phyloP scores from a whole-genome alignment of 768 basidiomycete genomes.

The Dioszegia hungarica region DNA sequence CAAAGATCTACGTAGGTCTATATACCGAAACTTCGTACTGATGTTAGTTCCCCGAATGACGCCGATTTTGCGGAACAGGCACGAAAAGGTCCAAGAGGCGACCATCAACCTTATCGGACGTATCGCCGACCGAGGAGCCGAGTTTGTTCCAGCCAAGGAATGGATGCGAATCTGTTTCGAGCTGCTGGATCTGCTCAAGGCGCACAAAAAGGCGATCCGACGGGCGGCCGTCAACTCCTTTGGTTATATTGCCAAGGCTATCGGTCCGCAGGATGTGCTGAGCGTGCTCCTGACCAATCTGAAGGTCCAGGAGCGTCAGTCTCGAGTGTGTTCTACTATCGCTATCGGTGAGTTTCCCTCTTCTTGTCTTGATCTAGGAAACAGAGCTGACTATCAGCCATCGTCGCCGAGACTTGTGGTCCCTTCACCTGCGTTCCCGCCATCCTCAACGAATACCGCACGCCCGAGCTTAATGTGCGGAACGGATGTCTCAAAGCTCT shows the following conservation, averaged over 20 bases:
- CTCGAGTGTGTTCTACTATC: slow-evolving; percentile 95
- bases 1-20: slow-evolving; percentile 86
- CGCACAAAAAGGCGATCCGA: slow-evolving; percentile 98
- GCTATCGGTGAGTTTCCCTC: slow-evolving; percentile 69
- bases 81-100: slow-evolving; percentile 98
- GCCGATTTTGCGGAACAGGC: slow-evolving; percentile 96
- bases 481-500: slow-evolving; percentile 98
- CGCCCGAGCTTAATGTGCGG: slow-evolving; percentile 95
- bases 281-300: slow-evolving; percentile 92
- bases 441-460: slow-evolving; percentile 96
- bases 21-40: slow-evolving; percentile 17
- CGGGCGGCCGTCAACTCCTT: slow-evolving; percentile 99
- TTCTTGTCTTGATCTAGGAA: no score
- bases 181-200: slow-evolving; percentile 89
- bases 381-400: slow-evolving; percentile 54
- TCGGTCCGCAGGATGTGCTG: slow-evolving; percentile 97
- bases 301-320: slow-evolving; percentile 97
- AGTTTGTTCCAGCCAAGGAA: slow-evolving; percentile 95
- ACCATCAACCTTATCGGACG: slow-evolving; percentile 99
- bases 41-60: slow-evolving; percentile 95
- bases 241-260: slow-evolving; percentile 97
- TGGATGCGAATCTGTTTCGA: slow-evolving; percentile 99
- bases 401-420: slow-evolving; percentile 51
- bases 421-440: slow-evolving; percentile 96
- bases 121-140: slow-evolving; percentile 96